phyloP scores from a whole-genome alignment of 495 filamentous ascomycete species.

The Lophiostoma macrostomum region DNA sequence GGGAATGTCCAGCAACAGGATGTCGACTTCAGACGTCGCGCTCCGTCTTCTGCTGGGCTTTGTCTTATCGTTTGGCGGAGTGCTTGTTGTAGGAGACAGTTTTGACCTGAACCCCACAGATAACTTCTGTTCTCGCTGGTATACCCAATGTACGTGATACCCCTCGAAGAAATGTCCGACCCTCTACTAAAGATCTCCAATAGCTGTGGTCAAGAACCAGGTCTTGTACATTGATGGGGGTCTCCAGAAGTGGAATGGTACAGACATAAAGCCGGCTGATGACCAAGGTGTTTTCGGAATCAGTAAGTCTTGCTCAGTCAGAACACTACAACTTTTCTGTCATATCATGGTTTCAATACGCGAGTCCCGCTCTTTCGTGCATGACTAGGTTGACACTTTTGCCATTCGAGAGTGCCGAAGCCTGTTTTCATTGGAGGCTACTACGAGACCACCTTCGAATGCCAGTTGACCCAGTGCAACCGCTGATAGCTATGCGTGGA shows the following conservation, averaged over 20 bases:
- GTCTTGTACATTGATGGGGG: slow-evolving; percentile 45
- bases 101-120: slow-evolving; percentile 5
- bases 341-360: too few species aligned
- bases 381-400: too few species aligned
- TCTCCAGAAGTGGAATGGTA: slow-evolving; percentile 34
- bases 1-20: too few species aligned
- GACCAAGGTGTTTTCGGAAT: slow-evolving; percentile 11
- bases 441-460: too few species aligned
- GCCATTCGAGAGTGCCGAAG: too few species aligned
- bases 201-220: slow-evolving; percentile 42
- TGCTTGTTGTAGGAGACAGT: neutral
- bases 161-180: neutral
- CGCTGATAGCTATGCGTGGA: neutral
- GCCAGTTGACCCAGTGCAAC: too few species aligned
- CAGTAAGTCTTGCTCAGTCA: slow-evolving; percentile 6
- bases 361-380: too few species aligned
- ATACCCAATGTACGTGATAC: neutral
- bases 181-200: slow-evolving; percentile 3
- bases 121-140: slow-evolving; percentile 17
- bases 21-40: too few species aligned
- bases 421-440: too few species aligned
- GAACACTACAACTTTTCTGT: neutral
- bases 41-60: neutral
- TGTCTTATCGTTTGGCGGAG: neutral
- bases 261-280: neutral